Evolutionary conservation across 352 stramenopile genomes (phyloP).

Genomic region (Phytophthora podocarpi): DNA sequence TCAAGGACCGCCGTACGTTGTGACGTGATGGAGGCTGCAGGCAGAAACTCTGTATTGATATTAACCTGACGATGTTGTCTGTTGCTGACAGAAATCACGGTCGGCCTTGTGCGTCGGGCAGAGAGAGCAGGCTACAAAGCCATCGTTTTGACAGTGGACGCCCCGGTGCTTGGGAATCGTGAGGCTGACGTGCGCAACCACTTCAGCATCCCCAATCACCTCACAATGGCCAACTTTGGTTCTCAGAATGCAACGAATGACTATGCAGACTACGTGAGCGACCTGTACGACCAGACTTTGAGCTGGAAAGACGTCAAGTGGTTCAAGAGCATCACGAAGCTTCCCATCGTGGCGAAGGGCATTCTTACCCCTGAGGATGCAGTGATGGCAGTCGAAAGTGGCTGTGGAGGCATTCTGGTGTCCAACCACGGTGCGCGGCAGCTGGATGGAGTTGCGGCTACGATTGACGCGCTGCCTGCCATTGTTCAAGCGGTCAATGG

Average conservation of each 20-base stretch:
- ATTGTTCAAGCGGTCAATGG: slow-evolving; percentile 87
- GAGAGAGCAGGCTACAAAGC: slow-evolving; percentile 95
- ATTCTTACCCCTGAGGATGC: slow-evolving; percentile 94
- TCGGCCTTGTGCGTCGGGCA: slow-evolving; percentile 87
- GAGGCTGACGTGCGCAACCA: slow-evolving; percentile 95
- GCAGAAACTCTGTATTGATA: no score
- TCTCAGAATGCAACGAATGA: no score
- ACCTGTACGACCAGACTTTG: slow-evolving; percentile 94
- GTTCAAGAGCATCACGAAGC: slow-evolving; percentile 89
- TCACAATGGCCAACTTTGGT: slow-evolving; percentile 47
- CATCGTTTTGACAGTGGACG: slow-evolving; percentile 96
- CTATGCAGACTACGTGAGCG: slow-evolving; percentile 55
- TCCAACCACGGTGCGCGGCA: slow-evolving; percentile 95
- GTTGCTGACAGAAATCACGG: slow-evolving; percentile 93
- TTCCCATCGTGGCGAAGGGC: slow-evolving; percentile 94
- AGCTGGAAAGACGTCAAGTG: slow-evolving; percentile 94
- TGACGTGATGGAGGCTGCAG: no score
- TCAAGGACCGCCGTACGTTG: slow-evolving; percentile 92
- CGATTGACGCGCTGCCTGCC: slow-evolving; percentile 93
- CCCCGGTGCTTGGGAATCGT: slow-evolving; percentile 94
- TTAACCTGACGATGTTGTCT: no score
- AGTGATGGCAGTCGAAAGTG: slow-evolving; percentile 87
- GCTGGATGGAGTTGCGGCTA: slow-evolving; percentile 89
- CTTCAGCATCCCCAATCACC: slow-evolving; percentile 86
- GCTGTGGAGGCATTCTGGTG: slow-evolving; percentile 92